Evolutionary conservation across 2,329 filamentous ascomycete species (phyloP).

Genomic region (Fusarium palustre): DNA sequence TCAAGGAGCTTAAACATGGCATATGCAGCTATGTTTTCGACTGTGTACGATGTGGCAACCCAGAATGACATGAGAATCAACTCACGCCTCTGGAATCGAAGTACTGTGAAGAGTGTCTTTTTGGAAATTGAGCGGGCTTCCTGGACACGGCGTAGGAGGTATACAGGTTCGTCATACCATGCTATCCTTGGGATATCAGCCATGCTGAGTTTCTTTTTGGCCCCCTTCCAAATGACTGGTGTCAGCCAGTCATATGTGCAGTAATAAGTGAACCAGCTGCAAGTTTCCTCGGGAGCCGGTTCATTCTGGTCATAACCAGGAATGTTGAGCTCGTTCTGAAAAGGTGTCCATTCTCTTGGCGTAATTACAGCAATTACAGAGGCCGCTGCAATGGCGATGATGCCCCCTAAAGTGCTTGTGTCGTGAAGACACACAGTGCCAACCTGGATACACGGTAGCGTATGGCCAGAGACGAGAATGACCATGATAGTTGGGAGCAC

Average conservation of each 20-base stretch:
- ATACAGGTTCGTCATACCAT: slow-evolving; percentile 66
- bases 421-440: slow-evolving; percentile 49
- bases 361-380: slow-evolving; percentile 58
- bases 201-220: slow-evolving; percentile 58
- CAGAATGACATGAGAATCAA: slow-evolving; percentile 60
- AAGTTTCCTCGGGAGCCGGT: slow-evolving; percentile 64
- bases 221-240: slow-evolving; percentile 61
- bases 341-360: slow-evolving; percentile 64
- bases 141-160: slow-evolving; percentile 59
- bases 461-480: slow-evolving; percentile 53
- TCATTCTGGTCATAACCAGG: slow-evolving; percentile 54
- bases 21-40: slow-evolving; percentile 65
- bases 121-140: slow-evolving; percentile 57
- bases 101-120: slow-evolving; percentile 59
- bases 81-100: slow-evolving; percentile 58
- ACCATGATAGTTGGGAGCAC: slow-evolving; percentile 54
- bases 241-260: slow-evolving; percentile 65
- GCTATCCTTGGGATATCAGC: slow-evolving; percentile 62
- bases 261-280: slow-evolving; percentile 65
- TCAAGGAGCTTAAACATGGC: slow-evolving; percentile 65
- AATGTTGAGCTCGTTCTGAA: slow-evolving; percentile 54
- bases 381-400: slow-evolving; percentile 54
- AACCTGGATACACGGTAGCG: slow-evolving; percentile 59
- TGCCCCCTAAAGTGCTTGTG: slow-evolving; percentile 50
- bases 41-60: slow-evolving; percentile 52